Evolutionary conservation across 1,284 basidiomycete species (phyloP), one percentile per base, ranked within the genome.

Genomic region (Bjerkandera adusta): DNA sequence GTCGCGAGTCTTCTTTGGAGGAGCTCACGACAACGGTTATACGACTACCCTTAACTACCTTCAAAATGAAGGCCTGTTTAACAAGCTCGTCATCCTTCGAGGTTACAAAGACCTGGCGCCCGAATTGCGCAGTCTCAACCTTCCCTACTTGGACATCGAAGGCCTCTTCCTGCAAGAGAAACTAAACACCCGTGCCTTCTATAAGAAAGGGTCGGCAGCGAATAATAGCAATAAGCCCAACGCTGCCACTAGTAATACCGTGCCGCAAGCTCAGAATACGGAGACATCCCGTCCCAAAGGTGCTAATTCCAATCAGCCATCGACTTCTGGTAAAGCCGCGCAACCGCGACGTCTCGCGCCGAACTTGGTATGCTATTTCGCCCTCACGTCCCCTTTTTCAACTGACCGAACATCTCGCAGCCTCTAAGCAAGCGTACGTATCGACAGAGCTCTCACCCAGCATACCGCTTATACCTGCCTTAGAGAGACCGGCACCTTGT

Each of bases 21-120:
- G 75, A 15, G 69, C 68, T 3, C 76, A 80, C 53, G 77, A 80
- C 60, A 78, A 79, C 46, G 76, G 77, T 16, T 81, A 81, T 56
- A 70, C 69, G 26, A 68, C 72, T 18, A 71, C 73, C 7, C 64
- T 81, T 18, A 70, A 70, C 26, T 67, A 69, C 21, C 65, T 79
- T 20, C 63, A 73, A 52, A 77, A 72, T 43, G 75, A 76, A 58
- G 75, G 75, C 29, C 60, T 72, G 8, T 52, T 72, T 15, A 61
- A 72, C 40, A 79, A 79, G 57, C 51, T 81, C 24, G 65, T 75
- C n/a, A 65, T 81, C 22, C 62, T 79, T 21, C 71, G 74, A 49
- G 73, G 76, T 5, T 77, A 78, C 55, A 63, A 64, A 46, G 68
- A 72, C 37, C 58, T 78, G 8, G 76, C 75, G 3, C 54, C 57